phyloP scores from a whole-genome alignment of 352 stramenopile genomes.

The Paralagenidium karlingii region DNA sequence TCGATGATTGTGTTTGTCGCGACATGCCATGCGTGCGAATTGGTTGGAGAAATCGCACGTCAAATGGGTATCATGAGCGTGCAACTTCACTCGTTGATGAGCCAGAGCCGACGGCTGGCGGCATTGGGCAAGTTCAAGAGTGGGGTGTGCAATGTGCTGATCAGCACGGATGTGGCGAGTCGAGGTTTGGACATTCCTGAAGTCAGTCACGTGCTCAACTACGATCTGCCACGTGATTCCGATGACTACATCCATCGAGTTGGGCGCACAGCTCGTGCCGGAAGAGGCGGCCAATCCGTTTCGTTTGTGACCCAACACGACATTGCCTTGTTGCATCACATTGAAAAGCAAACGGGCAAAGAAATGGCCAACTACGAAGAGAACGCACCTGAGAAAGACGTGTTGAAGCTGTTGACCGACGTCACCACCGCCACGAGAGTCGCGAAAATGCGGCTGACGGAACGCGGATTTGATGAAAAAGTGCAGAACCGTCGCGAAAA shows the following conservation, averaged over 20 bases:
- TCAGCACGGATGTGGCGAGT: conserved; percentile 96
- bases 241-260: conserved; percentile 98
- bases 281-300: conserved; percentile 84
- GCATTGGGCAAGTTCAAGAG: conserved; percentile 97
- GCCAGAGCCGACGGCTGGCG: conserved; percentile 88
- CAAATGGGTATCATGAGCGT: conserved; percentile 90
- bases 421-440: conserved; percentile 90
- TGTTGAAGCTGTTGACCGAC: conserved; percentile 91
- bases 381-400: conserved; percentile 81
- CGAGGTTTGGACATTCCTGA: conserved; percentile 95
- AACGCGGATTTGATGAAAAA: conserved; percentile 84
- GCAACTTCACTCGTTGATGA: conserved; percentile 93
- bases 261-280: conserved; percentile 90
- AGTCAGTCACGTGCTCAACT: conserved; percentile 96
- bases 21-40: conserved; percentile 91
- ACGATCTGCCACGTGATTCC: conserved; percentile 90
- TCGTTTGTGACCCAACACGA: conserved; percentile 93
- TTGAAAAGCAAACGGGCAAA: conserved; percentile 85
- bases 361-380: conserved; percentile 85
- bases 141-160: conserved; percentile 84
- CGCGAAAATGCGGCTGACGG: conserved; percentile 86
- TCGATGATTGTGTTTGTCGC: conserved; percentile 97
- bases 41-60: conserved; percentile 89
- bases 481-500: conserved; percentile 54
- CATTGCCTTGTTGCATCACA: conserved; percentile 90